A percentile compares a stretch with the other conserved stretches of the same genome.
Conservation (phyloP, 2,329 filamentous ascomycete species). For the Calonectria fujianensis region DNA sequence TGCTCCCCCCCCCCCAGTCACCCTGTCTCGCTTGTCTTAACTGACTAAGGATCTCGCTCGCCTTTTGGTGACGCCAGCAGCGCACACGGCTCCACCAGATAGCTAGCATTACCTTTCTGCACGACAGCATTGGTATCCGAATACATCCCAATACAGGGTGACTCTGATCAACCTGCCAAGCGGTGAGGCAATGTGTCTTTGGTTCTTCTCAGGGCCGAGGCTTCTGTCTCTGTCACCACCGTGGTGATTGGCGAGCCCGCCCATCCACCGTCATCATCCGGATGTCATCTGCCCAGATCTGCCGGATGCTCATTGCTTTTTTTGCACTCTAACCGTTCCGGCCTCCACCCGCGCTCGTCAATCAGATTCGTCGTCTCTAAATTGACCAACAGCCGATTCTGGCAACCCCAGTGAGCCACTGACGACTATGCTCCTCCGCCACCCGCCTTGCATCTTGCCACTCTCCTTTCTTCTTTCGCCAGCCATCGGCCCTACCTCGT, state of each 20-base stretch:
- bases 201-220: not conserved
- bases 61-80: slow-evolving; percentile 31
- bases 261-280: slow-evolving; percentile 15
- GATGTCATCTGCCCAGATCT: slow-evolving; percentile 29
- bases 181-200: slow-evolving; percentile 24
- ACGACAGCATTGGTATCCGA: not conserved
- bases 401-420: not conserved
- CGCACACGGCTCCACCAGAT: slow-evolving; percentile 29
- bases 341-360: not conserved
- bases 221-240: not conserved
- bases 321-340: not conserved
- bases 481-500: slow-evolving; percentile 32
- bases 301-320: slow-evolving; percentile 26
- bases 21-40: slow-evolving; percentile 2
- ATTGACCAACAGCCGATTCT: slow-evolving; percentile 13
- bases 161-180: slow-evolving; percentile 3
- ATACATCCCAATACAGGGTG: not conserved
- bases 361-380: slow-evolving; percentile 6
- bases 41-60: slow-evolving; percentile 19
- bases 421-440: slow-evolving; percentile 18
- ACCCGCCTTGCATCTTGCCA: slow-evolving; percentile 18
- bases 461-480: slow-evolving; percentile 17
- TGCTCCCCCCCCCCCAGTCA: not conserved
- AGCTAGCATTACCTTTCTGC: slow-evolving; percentile 24
- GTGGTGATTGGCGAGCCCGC: slow-evolving; percentile 2